Evolutionary conservation across 2,329 filamentous ascomycete genomes (phyloP).

Genomic region (Pyrenophora seminiperda): DNA sequence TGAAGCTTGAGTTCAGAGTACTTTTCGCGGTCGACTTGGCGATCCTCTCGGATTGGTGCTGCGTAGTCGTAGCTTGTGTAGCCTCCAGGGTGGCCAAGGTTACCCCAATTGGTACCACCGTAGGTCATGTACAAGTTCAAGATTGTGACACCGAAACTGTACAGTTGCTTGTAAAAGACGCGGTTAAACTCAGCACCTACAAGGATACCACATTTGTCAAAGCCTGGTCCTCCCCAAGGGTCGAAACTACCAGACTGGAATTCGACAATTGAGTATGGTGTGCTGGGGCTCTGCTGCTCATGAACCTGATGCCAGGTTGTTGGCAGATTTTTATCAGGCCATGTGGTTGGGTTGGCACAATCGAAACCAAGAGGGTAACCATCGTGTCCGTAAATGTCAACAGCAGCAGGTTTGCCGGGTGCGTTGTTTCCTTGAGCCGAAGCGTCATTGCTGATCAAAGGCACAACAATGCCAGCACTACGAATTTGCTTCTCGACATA

Average conservation of each 20-base stretch:
- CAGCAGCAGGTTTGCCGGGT: conserved; percentile 62
- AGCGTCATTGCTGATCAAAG: conserved; percentile 77
- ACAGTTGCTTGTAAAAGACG: conserved; percentile 79
- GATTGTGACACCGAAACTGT: conserved; percentile 68
- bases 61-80: conserved; percentile 66
- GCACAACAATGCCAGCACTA: conserved; percentile 72
- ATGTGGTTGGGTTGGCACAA: conserved; percentile 65
- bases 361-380: conserved; percentile 65
- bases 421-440: conserved; percentile 64
- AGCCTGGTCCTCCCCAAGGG: conserved; percentile 74
- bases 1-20: conserved; percentile 79
- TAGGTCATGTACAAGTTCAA: conserved; percentile 79
- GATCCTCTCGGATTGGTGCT: conserved; percentile 70
- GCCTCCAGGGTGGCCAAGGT: conserved; percentile 62
- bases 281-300: conserved; percentile 65
- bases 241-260: conserved; percentile 76
- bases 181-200: conserved; percentile 75
- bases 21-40: conserved; percentile 72
- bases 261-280: conserved; percentile 69
- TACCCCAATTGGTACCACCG: conserved; percentile 85
- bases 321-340: conserved; percentile 63
- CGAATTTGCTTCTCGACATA: conserved; percentile 72
- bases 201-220: conserved; percentile 68
- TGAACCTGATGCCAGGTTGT: conserved; percentile 62
- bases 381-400: conserved; percentile 71